These are phyloP conservation scores for Dentipellis sp. DNA, from an alignment of 768 basidiomycete species.

Conservation along the genomic window DNA sequence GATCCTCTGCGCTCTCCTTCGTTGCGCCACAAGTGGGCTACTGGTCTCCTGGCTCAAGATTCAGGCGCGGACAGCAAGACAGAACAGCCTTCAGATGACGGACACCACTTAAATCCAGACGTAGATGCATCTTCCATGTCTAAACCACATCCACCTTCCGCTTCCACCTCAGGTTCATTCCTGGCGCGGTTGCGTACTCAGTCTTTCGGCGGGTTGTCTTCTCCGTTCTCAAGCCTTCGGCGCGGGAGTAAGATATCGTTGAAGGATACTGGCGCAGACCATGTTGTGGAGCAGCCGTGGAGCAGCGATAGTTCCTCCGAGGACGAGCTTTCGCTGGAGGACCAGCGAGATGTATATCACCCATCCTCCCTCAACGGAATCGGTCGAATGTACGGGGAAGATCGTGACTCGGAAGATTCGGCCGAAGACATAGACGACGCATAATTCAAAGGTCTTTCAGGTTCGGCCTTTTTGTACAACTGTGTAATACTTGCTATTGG, in stretches of 20 bases:
- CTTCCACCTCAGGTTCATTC: slow-evolving; percentile 2
- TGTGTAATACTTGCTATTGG: no score
- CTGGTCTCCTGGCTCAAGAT: background rate
- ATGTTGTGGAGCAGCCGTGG: slow-evolving; percentile 3
- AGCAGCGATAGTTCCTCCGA: slow-evolving; percentile 12
- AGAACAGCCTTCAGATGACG: background rate
- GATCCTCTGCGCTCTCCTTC: background rate
- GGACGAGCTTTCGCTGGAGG: slow-evolving; percentile 4
- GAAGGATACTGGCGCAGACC: background rate
- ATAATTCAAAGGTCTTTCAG: no score
- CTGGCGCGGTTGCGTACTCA: slow-evolving; percentile 12
- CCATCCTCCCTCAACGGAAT: no score
- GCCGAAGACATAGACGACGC: no score
- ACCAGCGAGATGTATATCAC: background rate
- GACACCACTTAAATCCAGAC: no score
- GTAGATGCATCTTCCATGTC: slow-evolving; percentile 1
- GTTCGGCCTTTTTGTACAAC: no score
- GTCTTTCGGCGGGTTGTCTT: slow-evolving; percentile 11
- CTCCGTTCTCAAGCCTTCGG: slow-evolving; percentile 1
- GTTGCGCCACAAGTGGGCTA: background rate
- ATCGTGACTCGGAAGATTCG: no score
- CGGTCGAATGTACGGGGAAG: no score
- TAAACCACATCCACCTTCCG: background rate
- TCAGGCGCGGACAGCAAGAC: slow-evolving; percentile 3
- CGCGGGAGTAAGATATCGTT: slow-evolving; percentile 1